Percentiles rank a stretch among this genome's conserved stretches.
Conservation (phyloP, 2,329 filamentous ascomycete genomes). For the Epichloe brachyelytri region DNA sequence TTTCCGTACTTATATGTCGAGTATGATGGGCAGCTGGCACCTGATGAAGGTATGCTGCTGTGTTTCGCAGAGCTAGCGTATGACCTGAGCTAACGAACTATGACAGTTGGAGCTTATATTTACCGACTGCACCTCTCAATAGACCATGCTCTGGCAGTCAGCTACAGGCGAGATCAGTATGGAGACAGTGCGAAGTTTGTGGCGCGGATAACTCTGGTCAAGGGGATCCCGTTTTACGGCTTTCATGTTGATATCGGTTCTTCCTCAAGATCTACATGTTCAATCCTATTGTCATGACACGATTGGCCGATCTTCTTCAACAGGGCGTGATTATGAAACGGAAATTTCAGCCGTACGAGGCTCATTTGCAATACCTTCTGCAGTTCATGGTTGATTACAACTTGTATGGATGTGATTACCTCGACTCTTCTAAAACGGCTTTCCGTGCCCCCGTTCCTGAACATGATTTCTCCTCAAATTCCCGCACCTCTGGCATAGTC, state of each 20-base stretch:
- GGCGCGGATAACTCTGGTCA: slow-evolving; percentile 80
- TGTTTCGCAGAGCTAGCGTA: background rate
- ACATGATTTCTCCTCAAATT: slow-evolving; percentile 45
- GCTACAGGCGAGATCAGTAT: slow-evolving; percentile 65
- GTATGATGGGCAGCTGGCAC: slow-evolving; percentile 57
- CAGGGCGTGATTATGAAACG: slow-evolving; percentile 80
- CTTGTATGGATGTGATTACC: slow-evolving; percentile 82
- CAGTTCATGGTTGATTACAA: slow-evolving; percentile 99
- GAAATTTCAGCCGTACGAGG: slow-evolving; percentile 83
- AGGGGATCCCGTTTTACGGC: slow-evolving; percentile 91
- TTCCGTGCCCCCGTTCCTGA: slow-evolving; percentile 69
- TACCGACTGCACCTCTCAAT: slow-evolving; percentile 72
- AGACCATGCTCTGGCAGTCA: slow-evolving; percentile 77
- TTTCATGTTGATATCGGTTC: slow-evolving; percentile 80
- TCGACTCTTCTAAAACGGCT: slow-evolving; percentile 55
- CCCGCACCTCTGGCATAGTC: slow-evolving; percentile 69
- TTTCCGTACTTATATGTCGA: slow-evolving; percentile 94
- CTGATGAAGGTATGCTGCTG: slow-evolving; percentile 50
- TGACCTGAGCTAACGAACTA: slow-evolving; percentile 6
- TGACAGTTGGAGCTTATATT: slow-evolving; percentile 60
- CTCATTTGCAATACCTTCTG: slow-evolving; percentile 78
- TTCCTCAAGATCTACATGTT: slow-evolving; percentile 93
- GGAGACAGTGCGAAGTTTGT: slow-evolving; percentile 59
- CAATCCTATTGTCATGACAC: slow-evolving; percentile 76
- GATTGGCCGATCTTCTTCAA: slow-evolving; percentile 72